Percentiles rank a stretch among this genome's conserved stretches.
Conservation (phyloP, 148 eudicot genomes). For the Arbutus unedo region DNA sequence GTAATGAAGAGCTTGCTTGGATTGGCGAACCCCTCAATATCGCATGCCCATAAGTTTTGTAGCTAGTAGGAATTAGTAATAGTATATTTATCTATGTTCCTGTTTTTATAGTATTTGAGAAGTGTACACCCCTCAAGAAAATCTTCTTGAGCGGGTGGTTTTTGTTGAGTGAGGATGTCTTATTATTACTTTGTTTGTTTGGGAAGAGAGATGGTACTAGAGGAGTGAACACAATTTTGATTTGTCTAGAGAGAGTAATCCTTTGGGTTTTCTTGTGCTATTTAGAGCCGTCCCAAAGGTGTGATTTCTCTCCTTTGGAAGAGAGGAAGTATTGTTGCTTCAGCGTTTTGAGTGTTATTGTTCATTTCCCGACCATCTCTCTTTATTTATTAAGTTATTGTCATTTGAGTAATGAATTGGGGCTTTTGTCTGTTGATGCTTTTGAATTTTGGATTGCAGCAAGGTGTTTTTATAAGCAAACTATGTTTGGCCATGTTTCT, state of each 20-base stretch:
- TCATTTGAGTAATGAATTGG: background rate
- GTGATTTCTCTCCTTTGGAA: constrained; percentile 5
- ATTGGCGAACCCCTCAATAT: constrained; percentile 54
- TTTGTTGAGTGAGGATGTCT: constrained; percentile 24
- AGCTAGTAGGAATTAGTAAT: constrained; percentile 25
- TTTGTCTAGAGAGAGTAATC: constrained; percentile 14
- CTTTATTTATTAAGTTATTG: background rate
- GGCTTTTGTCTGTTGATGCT: background rate
- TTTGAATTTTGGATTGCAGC: background rate
- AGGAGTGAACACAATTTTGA: background rate
- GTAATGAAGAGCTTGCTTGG: constrained; percentile 33
- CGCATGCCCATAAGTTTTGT: constrained; percentile 83
- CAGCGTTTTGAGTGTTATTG: background rate
- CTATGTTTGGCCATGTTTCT: background rate
- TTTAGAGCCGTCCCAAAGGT: constrained; percentile 63
- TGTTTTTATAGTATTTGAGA: constrained; percentile 13
- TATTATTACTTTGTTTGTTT: constrained; percentile 14
- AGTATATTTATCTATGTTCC: constrained; percentile 17
- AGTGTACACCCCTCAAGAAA: constrained; percentile 8
- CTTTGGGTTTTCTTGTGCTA: constrained; percentile 74
- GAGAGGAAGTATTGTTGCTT: background rate
- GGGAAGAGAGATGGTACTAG: constrained; percentile 15
- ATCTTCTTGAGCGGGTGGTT: constrained; percentile 24
- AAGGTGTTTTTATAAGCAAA: background rate
- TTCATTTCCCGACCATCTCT: background rate